Conservation (phyloP, 1,284 basidiomycete species). For the Sanghuangporus baumii region DNA sequence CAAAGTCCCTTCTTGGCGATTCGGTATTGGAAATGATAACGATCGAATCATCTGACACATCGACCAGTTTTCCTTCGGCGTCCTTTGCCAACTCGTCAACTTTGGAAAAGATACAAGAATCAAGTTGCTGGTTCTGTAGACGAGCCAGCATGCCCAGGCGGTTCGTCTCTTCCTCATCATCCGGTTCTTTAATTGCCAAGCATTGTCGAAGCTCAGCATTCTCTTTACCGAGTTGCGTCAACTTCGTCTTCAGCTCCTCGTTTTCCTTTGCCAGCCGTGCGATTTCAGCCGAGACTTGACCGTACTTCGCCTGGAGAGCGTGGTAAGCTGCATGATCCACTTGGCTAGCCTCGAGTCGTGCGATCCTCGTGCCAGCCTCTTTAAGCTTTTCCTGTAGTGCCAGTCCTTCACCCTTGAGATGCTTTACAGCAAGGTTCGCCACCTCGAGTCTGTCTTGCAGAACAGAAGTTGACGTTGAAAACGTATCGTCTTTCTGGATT, state of each 20-base stretch:
- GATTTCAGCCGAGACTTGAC: background rate
- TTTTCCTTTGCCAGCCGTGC: background rate
- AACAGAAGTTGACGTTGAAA: background rate
- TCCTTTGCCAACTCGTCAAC: background rate
- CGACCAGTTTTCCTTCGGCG: background rate
- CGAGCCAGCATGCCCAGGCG: conserved; percentile 6
- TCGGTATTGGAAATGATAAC: conserved; percentile 7
- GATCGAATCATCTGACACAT: conserved; percentile 9
- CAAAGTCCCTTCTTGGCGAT: background rate
- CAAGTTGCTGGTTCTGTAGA: conserved; percentile 9
- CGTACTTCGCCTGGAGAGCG: background rate
- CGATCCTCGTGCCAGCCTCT: background rate
- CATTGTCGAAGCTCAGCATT: background rate
- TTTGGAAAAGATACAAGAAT: conserved; percentile 11
- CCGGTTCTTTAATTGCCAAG: background rate
- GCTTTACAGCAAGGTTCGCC: background rate
- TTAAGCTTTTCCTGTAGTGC: background rate
- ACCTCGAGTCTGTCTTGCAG: background rate
- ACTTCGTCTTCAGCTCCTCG: background rate
- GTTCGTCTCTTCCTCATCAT: background rate
- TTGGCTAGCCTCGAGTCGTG: background rate
- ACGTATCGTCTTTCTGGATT: background rate
- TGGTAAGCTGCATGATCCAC: background rate
- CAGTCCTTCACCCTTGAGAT: background rate
- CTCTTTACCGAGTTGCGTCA: background rate